Conservation (phyloP, 768 basidiomycete species). For the Leccinellum rugosiceps region DNA sequence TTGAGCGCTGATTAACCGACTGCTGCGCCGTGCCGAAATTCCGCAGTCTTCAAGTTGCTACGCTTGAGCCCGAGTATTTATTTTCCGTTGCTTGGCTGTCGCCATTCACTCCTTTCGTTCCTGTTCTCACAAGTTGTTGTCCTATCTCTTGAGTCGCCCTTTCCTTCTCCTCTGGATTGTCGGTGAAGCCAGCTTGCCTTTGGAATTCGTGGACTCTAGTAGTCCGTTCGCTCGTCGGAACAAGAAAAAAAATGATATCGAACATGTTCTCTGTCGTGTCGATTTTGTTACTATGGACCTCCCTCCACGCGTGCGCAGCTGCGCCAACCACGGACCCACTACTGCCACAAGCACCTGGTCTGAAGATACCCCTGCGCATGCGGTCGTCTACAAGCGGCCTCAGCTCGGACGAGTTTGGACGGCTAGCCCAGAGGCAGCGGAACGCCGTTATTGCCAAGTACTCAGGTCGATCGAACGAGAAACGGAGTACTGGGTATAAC, state of each 20-base stretch:
- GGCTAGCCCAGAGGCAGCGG: conserved; percentile 44
- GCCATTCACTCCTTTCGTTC: not conserved
- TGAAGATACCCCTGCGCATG: conserved; percentile 21
- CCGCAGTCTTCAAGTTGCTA: conserved; percentile 4
- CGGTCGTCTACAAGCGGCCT: conserved; percentile 8
- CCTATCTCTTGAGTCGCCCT: no score
- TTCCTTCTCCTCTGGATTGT: not conserved
- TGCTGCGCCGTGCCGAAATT: conserved; percentile 4
- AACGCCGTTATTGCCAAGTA: conserved; percentile 47
- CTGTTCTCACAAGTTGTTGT: not conserved
- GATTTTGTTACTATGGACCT: conserved; percentile 12
- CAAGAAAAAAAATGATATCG: conserved; percentile 12
- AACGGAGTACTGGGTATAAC: conserved; percentile 50
- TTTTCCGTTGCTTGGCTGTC: not conserved
- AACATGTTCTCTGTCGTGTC: conserved; percentile 7
- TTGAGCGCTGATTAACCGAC: not conserved
- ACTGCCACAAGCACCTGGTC: conserved; percentile 5
- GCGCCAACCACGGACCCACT: conserved; percentile 13
- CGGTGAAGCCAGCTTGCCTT: not conserved
- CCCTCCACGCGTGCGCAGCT: conserved; percentile 1
- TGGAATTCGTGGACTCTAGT: no score
- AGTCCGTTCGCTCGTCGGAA: not conserved
- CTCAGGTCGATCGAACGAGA: conserved; percentile 27
- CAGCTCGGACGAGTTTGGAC: conserved; percentile 4
- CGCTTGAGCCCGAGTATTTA: conserved; percentile 1